These are phyloP conservation scores for Dichomitus squalens DNA, from an alignment of 1,284 basidiomycete genomes.

Conservation along the genomic window DNA sequence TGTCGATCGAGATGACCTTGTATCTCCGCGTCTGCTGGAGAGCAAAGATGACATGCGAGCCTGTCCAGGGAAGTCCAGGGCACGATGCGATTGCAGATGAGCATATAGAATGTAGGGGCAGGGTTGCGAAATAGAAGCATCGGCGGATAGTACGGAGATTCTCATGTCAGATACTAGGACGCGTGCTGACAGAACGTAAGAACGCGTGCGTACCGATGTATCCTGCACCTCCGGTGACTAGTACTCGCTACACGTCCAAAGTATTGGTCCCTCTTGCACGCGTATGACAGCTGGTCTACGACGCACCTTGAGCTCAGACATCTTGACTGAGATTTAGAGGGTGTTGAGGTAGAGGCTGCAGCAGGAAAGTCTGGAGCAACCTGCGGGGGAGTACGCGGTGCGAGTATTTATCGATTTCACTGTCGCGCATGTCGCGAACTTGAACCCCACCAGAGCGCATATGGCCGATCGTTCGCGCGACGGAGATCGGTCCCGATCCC, in stretches of 20 bases:
- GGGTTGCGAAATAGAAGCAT: neutral
- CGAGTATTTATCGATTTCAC: slow-evolving; percentile 4
- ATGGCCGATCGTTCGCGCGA: neutral
- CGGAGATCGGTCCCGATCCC: too few relatives aligned
- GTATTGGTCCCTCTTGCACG: slow-evolving; percentile 6
- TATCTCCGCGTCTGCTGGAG: slow-evolving; percentile 87
- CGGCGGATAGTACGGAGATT: neutral
- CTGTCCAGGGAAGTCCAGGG: slow-evolving; percentile 40
- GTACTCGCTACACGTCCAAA: slow-evolving; percentile 51
- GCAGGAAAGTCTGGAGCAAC: neutral
- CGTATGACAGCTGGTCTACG: neutral
- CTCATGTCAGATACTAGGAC: slow-evolving; percentile 4
- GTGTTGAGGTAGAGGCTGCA: too few relatives aligned
- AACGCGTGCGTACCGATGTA: slow-evolving; percentile 67
- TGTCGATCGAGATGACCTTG: slow-evolving; percentile 92
- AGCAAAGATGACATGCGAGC: slow-evolving; percentile 89
- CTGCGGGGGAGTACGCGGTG: too few relatives aligned
- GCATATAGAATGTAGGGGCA: too few relatives aligned
- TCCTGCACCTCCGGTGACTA: slow-evolving; percentile 83
- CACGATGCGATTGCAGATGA: neutral
- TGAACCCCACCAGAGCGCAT: neutral
- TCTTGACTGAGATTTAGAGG: neutral
- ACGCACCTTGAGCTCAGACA: slow-evolving; percentile 46
- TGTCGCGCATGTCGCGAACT: neutral
- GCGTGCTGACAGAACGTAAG: neutral